Conservation (phyloP, 345 rosid genomes). For the Gossypium stocksii region DNA sequence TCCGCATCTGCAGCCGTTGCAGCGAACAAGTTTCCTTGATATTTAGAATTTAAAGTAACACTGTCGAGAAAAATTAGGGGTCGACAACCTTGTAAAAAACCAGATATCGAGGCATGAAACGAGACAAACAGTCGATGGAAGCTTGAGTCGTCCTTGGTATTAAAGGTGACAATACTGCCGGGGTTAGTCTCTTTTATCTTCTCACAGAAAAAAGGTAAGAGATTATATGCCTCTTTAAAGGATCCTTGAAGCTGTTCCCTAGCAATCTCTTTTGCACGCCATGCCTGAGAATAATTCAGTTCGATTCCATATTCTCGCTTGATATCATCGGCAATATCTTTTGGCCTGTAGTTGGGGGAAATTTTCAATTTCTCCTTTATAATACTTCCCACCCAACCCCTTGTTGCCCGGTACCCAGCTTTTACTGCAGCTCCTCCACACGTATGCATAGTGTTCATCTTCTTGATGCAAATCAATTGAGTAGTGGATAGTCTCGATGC, state of each 20-base stretch:
- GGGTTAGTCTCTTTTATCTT: constrained; percentile 93
- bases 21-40: constrained; percentile 69
- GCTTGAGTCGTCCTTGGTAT: constrained; percentile 84
- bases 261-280: constrained; percentile 92
- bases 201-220: constrained; percentile 75
- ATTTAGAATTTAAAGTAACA: constrained; percentile 64
- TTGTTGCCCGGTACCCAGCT: constrained; percentile 80
- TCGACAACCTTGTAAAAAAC: constrained; percentile 83
- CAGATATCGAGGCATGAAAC: constrained; percentile 73
- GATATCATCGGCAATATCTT: constrained; percentile 87
- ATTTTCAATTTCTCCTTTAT: constrained; percentile 81
- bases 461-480: constrained; percentile 77
- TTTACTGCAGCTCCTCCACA: constrained; percentile 79
- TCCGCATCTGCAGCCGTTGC: constrained; percentile 78
- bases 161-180: constrained; percentile 67
- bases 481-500: constrained; percentile 82
- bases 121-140: constrained; percentile 85
- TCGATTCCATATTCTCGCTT: constrained; percentile 86
- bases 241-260: constrained; percentile 97
- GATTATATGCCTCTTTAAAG: constrained; percentile 77
- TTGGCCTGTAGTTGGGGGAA: constrained; percentile 83
- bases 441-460: constrained; percentile 74
- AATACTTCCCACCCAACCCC: constrained; percentile 93
- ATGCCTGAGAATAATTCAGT: constrained; percentile 84
- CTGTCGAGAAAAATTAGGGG: constrained; percentile 86